Evolutionary conservation across 2,329 filamentous ascomycete species (phyloP), one percentile per base, ranked within the genome.

Genomic region (Beauveria sp.): DNA sequence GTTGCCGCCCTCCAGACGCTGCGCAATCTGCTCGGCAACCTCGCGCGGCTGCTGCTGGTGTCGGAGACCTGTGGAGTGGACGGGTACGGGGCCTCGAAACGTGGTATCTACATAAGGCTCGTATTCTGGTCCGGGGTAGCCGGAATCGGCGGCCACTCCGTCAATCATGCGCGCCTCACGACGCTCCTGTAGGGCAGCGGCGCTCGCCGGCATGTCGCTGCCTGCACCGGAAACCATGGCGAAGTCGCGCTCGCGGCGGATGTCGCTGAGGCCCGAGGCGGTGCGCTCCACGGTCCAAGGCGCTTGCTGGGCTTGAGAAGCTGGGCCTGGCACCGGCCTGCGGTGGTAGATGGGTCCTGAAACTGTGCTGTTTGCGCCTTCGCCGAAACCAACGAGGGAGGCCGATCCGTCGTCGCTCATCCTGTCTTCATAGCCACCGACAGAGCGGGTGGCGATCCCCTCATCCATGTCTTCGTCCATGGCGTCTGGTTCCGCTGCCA

Each of bases 331-430:
- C 64, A 74, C 73, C 55, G 77, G 72, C 53, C 81, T 71, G 63
- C 82, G 75, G 71, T 83, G 78, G 75, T 89, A 82, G 70, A 89
- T 89, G 44, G 90, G 90, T 0, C 91, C 91, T 63, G 87, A 91
- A 61, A 92, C 87, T 5, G 91, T 91, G 72, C 89, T 91, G 66
- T 88, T 90, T 10, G 93, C 92, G 40, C 92, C 93, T 72, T 97
- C 92, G 55, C 93, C 93, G 67, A 97, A 97, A 0, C 89, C 93
- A 10, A 97, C 93, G 6, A 97, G 80, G 64, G 89, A 93, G 2
- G 88, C 90, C 57, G 86, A 87, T 8, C 87, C 89, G 68, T 96
- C 91, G 67, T 96, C 92, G 67, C 90, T 93, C 81, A 94, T 88
- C 62, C 89, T 90, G 66, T 91, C 89, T 63, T 84, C 81, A 62